Base-by-base conservation (phyloP, 768 basidiomycete genomes). In the Termitomyces sp. region DNA sequence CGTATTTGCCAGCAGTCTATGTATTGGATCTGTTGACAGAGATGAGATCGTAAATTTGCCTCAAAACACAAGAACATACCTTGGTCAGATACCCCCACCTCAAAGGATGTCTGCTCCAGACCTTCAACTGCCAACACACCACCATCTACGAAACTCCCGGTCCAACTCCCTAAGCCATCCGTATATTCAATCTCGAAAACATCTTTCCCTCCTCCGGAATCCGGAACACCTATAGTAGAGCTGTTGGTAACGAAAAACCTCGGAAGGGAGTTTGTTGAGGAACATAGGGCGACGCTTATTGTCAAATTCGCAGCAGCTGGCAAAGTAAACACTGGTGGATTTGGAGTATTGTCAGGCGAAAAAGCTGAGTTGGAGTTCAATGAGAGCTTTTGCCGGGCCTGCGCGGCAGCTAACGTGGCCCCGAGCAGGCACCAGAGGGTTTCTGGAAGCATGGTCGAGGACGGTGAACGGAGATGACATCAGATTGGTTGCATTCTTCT, bases 241-340 rank as follows among this genome's bases (percentile, higher is more conserved):
- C 73, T 75, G 64, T 87, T 90, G 0, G 83, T 81, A 4, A 92
- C 67, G 63, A 88, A 84, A 65, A 91, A 87, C 16, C 81, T 78
- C 7, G 85, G 82, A 0, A 75, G 63, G 0, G 75, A 63, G 11
- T 69, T 60, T 0, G 71, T 67, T 13, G 67, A 66, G 1, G 79
- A 69, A 64, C 85, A 86, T 45, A 83, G 69, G 0, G 84, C 84
- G 49, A 86, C 64, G 13, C 80, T 79, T n/a, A 85, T 73, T 18
- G 75, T 76, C 35, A 83, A 68, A 45, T 71, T 73, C 6, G 70
- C 60, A 6, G 78, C 72, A 0, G 70, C 50, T 0, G 84, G 84
- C 13, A 86, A 70, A 13, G 67, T 68, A 55, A 83, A 81, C 2
- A 75, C 67, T 0, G 78, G 71, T 22, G 76, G 70, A 62, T 67